These are phyloP conservation scores for Leishmania turanica DNA, from an alignment of 208 protist species.

Conservation along the genomic window DNA sequence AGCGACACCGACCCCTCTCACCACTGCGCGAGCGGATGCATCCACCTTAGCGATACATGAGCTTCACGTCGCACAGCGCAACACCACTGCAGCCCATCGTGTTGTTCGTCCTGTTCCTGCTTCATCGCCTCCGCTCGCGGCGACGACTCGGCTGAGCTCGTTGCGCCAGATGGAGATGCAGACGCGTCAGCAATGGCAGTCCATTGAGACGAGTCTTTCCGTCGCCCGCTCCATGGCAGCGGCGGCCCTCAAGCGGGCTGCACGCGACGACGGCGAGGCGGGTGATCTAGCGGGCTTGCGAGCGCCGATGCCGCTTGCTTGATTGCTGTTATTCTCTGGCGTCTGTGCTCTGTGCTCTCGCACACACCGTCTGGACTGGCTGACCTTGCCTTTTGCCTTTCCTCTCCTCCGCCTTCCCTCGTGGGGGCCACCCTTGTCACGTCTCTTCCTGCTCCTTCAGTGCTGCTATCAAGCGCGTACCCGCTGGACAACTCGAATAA, in stretches of 20 bases:
- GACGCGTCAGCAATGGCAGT: constrained; percentile 15
- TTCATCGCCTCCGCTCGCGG: background rate
- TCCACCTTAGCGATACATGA: background rate
- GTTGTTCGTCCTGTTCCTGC: background rate
- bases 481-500: background rate
- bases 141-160: background rate
- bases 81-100: background rate
- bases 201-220: constrained; percentile 12
- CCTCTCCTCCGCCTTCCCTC: background rate
- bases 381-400: background rate
- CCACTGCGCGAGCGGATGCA: background rate
- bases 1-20: background rate
- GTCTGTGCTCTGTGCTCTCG: background rate
- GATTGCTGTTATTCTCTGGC: background rate
- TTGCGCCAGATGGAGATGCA: constrained; percentile 8
- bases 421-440: background rate
- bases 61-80: background rate
- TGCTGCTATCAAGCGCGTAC: background rate
- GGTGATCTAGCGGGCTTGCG: background rate
- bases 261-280: background rate
- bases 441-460: background rate
- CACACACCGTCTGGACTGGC: background rate
- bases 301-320: background rate
- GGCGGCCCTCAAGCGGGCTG: background rate
- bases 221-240: constrained; percentile 10